Evolutionary conservation across 2,329 filamentous ascomycete genomes (phyloP).

Genomic region (Fusarium stilboides): DNA sequence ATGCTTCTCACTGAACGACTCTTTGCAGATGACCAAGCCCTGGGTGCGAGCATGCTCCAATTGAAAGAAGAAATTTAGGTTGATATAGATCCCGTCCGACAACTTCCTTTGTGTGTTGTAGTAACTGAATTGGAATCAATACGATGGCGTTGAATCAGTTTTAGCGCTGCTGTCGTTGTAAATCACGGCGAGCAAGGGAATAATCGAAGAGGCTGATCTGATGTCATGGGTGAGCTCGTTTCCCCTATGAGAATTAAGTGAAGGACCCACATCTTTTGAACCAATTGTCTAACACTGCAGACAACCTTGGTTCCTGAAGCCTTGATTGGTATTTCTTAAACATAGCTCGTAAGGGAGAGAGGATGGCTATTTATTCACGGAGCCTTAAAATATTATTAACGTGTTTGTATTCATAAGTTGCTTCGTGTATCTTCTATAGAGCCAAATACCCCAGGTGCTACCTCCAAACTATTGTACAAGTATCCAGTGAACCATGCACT

Average conservation of each 20-base stretch:
- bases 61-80: not conserved
- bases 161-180: conserved; percentile 4
- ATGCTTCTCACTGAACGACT: conserved; percentile 36
- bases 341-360: not conserved
- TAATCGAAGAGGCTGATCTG: conserved; percentile 30
- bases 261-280: conserved; percentile 35
- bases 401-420: conserved; percentile 9
- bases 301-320: not conserved
- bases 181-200: conserved; percentile 12
- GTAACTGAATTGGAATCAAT: not conserved
- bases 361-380: not conserved
- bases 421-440: conserved; percentile 25
- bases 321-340: not conserved
- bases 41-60: conserved; percentile 45
- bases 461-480: conserved; percentile 13
- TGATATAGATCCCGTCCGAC: not conserved
- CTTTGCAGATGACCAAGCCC: conserved; percentile 28
- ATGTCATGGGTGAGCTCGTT: conserved; percentile 43
- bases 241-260: conserved; percentile 22
- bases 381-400: not conserved
- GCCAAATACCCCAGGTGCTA: conserved; percentile 7
- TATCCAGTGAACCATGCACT: not conserved
- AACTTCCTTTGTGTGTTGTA: not conserved
- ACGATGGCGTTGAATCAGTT: not conserved
- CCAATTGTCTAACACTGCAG: conserved; percentile 41